Base-by-base conservation (phyloP, 2,329 filamentous ascomycete genomes). In the Neonectria magnoliae region DNA sequence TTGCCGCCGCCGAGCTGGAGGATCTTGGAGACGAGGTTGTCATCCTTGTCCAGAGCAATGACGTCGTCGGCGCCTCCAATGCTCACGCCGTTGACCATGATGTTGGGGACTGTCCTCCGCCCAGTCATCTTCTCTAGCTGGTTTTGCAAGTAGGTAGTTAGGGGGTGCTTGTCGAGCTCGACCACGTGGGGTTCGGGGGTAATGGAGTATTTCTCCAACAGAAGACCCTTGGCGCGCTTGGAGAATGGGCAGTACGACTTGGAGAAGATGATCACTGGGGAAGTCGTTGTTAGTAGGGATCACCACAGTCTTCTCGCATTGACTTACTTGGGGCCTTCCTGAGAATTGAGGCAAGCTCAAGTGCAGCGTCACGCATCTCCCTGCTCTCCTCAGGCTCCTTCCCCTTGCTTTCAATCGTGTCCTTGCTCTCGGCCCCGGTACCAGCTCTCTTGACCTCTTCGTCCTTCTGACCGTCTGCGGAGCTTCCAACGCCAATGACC, bases 1-100 rank as follows among this genome's bases (percentile, higher is more conserved):
- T 89, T 86, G 76, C 91, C 93, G 25, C 91, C 92, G 29, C 90
- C 94, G 76, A 97, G 84, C 27, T 86, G 85, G 77, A 88, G 88
- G 67, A 98, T 85, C 77, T 90, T 96, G 60, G 87, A 86, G 8
- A 89, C 85, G 66, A 98, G 82, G 62, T 87, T 87, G 68, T 90
- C 89, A 33, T 86, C 84, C 29, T 82, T 79, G 76, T 94, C 89
- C 65, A 98, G 82, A 27, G 87, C 89, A 53, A 88, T 86, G 61
- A 99, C 87, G 65, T 98, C 93, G 76, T 98, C 95, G 54, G 93
- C 90, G 22, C 96, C 96, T 51, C 96, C 96, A 66, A 98, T 93
- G 79, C 92, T 96, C 78, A 91, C 90, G 50, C 93, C 94, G 74
- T 93, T 93, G 73, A 99, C 85, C 71, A 99, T 85, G 38, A 98